Evolutionary conservation across 129 eudicot species (phyloP).

Genomic region (Saussurea involucrata): DNA sequence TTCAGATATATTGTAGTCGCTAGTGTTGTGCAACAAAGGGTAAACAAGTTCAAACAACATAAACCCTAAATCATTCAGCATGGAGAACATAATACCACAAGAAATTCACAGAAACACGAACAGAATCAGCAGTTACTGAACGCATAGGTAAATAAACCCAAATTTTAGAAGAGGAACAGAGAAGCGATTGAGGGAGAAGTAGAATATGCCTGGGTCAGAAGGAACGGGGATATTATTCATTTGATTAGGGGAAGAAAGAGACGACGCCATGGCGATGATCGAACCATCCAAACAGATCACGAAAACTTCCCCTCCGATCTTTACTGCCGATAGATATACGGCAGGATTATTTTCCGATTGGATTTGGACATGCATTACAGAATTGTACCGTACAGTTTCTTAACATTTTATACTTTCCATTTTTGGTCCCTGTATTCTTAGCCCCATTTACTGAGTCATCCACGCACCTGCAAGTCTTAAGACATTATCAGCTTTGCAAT

Average conservation of each 20-base stretch:
- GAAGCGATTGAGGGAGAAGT: background rate
- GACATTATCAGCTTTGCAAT: no score
- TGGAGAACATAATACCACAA: background rate
- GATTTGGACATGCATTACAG: conserved; percentile 11
- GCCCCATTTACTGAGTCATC: no score
- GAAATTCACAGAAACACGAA: background rate
- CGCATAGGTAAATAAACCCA: background rate
- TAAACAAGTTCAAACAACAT: background rate
- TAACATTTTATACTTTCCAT: background rate
- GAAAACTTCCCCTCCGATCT: conserved; percentile 4
- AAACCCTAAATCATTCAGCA: background rate
- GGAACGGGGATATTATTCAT: conserved; percentile 44
- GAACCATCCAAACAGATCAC: conserved; percentile 38
- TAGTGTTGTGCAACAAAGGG: background rate
- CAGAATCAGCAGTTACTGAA: background rate
- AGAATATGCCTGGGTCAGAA: conserved; percentile 57
- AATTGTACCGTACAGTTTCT: conserved; percentile 26
- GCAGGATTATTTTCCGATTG: conserved; percentile 11
- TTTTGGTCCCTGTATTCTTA: background rate
- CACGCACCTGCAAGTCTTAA: no score
- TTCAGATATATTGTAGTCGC: background rate
- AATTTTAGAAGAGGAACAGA: background rate
- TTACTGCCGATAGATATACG: conserved; percentile 34
- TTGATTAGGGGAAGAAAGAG: conserved; percentile 34
- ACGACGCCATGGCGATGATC: conserved; percentile 54